These are phyloP conservation scores for Cryptosporidium bovis DNA, from an alignment of 169 alveolate genomes.

Conservation along the genomic window DNA sequence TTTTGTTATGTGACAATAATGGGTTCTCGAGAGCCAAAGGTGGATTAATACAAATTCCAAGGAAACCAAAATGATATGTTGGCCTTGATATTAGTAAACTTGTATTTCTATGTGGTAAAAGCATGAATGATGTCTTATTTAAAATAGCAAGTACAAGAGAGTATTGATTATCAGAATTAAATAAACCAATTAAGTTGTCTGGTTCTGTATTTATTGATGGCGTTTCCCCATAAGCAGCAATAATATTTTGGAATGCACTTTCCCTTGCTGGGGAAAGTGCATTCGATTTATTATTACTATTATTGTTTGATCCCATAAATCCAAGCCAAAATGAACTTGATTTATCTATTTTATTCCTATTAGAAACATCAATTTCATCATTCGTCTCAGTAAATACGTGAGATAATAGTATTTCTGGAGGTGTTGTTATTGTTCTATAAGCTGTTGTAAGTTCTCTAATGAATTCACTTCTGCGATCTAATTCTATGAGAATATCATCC, in stretches of 20 bases:
- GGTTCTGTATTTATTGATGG: constrained; percentile 57
- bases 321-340: constrained; percentile 50
- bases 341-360: constrained; percentile 29
- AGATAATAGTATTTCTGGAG: constrained; percentile 67
- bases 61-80: constrained; percentile 70
- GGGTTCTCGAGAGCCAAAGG: constrained; percentile 64
- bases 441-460: constrained; percentile 34
- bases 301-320: constrained; percentile 7
- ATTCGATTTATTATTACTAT: constrained; percentile 1
- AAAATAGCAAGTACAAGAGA: constrained; percentile 68
- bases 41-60: constrained; percentile 66
- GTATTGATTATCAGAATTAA: constrained; percentile 64
- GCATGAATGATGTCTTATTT: constrained; percentile 44
- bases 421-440: constrained; percentile 64
- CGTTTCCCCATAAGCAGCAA: constrained; percentile 66
- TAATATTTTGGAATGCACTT: constrained; percentile 55
- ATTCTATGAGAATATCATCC: constrained; percentile 70
- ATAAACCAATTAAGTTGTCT: constrained; percentile 59
- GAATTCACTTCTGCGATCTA: constrained; percentile 65
- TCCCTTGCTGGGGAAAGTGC: constrained; percentile 55
- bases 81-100: constrained; percentile 65
- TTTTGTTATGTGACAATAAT: constrained; percentile 27
- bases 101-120: constrained; percentile 69
- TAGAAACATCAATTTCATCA: not conserved
- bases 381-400: constrained; percentile 13